Percentiles rank a stretch among this genome's conserved stretches.
These are phyloP conservation scores for Thecaphora frezii DNA, from an alignment of 1,284 basidiomycete species.

Conservation along the genomic window DNA sequence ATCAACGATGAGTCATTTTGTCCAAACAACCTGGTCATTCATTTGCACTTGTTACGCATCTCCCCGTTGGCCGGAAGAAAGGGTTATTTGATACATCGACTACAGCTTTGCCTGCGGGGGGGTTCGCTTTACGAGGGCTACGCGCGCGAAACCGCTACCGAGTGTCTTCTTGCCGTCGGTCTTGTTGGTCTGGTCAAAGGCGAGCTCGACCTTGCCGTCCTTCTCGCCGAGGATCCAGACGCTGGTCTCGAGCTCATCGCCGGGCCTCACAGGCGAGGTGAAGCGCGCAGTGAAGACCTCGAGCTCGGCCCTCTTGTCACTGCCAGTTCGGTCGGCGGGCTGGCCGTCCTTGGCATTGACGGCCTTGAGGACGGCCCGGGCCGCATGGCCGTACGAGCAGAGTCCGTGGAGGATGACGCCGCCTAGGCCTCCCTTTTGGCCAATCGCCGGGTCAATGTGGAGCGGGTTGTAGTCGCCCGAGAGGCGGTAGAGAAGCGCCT, in stretches of 20 bases:
- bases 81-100: too few species aligned
- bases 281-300: constrained; percentile 40
- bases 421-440: constrained; percentile 38
- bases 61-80: too few species aligned
- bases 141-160: constrained; percentile 40
- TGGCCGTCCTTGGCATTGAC: constrained; percentile 36
- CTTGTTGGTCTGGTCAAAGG: constrained; percentile 45
- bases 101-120: not conserved
- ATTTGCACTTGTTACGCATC: too few species aligned
- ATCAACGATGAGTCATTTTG: too few species aligned
- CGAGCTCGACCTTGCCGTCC: constrained; percentile 32
- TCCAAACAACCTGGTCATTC: too few species aligned
- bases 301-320: constrained; percentile 15
- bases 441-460: constrained; percentile 48
- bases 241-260: constrained; percentile 43
- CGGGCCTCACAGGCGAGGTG: constrained; percentile 47
- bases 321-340: constrained; percentile 16
- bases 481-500: constrained; percentile 50
- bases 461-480: constrained; percentile 50
- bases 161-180: constrained; percentile 43
- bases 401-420: constrained; percentile 53
- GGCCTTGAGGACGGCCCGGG: constrained; percentile 43
- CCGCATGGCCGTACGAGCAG: constrained; percentile 46
- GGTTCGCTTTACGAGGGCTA: not conserved
- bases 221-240: constrained; percentile 45